Evolutionary conservation across 192 early-diverging fungal species (phyloP), one percentile per base, ranked within the genome.

Genomic region (Umbelopsis sp.): DNA sequence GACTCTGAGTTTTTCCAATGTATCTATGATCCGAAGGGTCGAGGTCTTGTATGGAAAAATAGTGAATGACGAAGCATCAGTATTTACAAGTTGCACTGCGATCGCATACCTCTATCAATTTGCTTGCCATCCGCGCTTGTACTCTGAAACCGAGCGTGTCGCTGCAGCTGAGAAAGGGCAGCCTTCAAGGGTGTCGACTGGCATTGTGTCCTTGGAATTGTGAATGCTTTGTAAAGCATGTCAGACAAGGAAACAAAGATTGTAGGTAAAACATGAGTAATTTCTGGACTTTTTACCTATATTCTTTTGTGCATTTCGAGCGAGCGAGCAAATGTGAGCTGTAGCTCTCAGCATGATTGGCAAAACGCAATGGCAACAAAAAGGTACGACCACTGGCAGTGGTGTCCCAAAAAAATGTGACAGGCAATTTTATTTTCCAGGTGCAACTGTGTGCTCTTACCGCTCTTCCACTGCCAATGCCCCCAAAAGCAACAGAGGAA

Each of bases 1-100:
- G 77, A 24, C 81, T 80, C 54, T 92, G 91, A 50, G 84, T 86
- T 41, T 86, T 85, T 62, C 90, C 92, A 53, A 92, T 88, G 0
- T 74, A 70, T 17, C 91, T 86, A 74, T 94, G 92, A 66, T 91
- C 90, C 9, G 56, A 62, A 34, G 56, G 56, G 20, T 62, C 56
- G 17, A 62, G 56, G 56, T 62, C 56, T 62, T n/a, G 56, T 49
- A 6, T 49, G 20, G 1, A 20, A 4, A 11, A 3, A 29, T 17
- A 3, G 26, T 32, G 26, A n/a, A 20, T 2, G n/a, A n/a, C 14
- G 17, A 17, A 29, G 17, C 17, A 7, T 62, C 5, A 17, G 0
- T 11, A 34, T 12, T 34, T 14, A 0, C 47, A 49, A 21, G 7
- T 17, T 62, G n/a, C 14, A 62, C 11, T 4, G 11, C 17, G 10